Conservation (phyloP, 768 basidiomycete species). For the Serpula lacrymans region DNA sequence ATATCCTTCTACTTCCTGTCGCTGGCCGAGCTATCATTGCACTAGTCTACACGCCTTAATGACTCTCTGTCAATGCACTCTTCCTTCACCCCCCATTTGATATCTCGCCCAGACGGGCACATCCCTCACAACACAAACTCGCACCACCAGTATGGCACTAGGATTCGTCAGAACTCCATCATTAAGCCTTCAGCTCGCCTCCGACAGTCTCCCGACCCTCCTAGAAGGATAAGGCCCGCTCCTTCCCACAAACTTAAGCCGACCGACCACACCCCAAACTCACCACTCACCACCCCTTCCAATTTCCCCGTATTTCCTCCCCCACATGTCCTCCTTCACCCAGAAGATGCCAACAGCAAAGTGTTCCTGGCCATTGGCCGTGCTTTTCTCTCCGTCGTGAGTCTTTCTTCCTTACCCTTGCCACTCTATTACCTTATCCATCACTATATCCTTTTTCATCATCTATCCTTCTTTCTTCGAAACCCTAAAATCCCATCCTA, state of each 20-base stretch:
- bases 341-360: slow-evolving; percentile 69
- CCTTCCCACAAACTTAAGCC: slow-evolving; percentile 21
- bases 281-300: slow-evolving; percentile 13
- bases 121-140: slow-evolving; percentile 5
- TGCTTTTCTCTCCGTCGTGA: slow-evolving; percentile 69
- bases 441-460: slow-evolving; percentile 7
- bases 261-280: slow-evolving; percentile 11
- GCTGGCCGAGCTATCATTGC: slow-evolving; percentile 3
- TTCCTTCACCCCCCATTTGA: slow-evolving; percentile 10
- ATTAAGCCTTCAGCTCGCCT: slow-evolving; percentile 53
- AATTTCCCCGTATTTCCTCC: slow-evolving; percentile 52
- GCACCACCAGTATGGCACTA: slow-evolving; percentile 50
- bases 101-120: too few relatives aligned
- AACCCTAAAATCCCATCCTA: slow-evolving; percentile 23
- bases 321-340: slow-evolving; percentile 62
- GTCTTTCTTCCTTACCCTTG: slow-evolving; percentile 35
- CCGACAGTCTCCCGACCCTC: slow-evolving; percentile 40
- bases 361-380: slow-evolving; percentile 72
- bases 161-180: slow-evolving; percentile 49
- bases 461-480: slow-evolving; percentile 17
- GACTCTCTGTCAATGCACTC: slow-evolving; percentile 25
- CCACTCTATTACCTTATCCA: slow-evolving; percentile 1
- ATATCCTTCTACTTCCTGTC: too few relatives aligned
- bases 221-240: slow-evolving; percentile 30
- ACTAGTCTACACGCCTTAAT: slow-evolving; percentile 25